A percentile compares a stretch with the other conserved stretches of the same genome.
phyloP scores from a whole-genome alignment of 345 rosid genomes.

The Melastoma malabathricum region DNA sequence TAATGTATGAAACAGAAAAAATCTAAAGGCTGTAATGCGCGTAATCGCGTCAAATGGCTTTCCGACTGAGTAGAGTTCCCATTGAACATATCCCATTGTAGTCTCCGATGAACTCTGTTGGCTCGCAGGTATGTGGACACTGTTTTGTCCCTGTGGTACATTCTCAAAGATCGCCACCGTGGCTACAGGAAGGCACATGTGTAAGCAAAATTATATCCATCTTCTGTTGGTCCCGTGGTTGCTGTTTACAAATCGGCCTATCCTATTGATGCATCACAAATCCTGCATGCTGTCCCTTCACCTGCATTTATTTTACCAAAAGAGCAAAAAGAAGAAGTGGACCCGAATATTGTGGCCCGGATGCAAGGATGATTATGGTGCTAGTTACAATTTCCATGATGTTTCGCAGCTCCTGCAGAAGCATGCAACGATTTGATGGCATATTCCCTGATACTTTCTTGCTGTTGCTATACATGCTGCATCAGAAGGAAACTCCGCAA shows the following conservation, averaged over 20 bases:
- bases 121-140: conserved; percentile 57
- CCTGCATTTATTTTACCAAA: too few species aligned
- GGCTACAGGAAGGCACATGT: conserved; percentile 60
- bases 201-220: conserved; percentile 29
- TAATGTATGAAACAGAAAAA: too few species aligned
- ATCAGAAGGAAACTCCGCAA: conserved; percentile 78
- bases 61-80: not conserved
- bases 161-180: conserved; percentile 68
- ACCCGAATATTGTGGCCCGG: too few species aligned
- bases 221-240: not conserved
- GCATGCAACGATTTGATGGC: conserved; percentile 87
- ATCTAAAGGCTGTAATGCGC: too few species aligned
- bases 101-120: conserved; percentile 1
- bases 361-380: too few species aligned
- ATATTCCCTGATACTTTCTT: conserved; percentile 72
- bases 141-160: conserved; percentile 82
- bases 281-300: too few species aligned
- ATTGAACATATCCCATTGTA: not conserved
- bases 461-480: conserved; percentile 95
- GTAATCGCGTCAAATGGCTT: too few species aligned
- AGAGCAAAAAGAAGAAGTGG: too few species aligned
- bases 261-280: too few species aligned
- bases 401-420: conserved; percentile 69
- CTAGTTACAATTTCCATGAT: conserved; percentile 2
- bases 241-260: not conserved